These are phyloP conservation scores for Pythium brachiatum DNA, from an alignment of 352 stramenopile species.

Conservation along the genomic window DNA sequence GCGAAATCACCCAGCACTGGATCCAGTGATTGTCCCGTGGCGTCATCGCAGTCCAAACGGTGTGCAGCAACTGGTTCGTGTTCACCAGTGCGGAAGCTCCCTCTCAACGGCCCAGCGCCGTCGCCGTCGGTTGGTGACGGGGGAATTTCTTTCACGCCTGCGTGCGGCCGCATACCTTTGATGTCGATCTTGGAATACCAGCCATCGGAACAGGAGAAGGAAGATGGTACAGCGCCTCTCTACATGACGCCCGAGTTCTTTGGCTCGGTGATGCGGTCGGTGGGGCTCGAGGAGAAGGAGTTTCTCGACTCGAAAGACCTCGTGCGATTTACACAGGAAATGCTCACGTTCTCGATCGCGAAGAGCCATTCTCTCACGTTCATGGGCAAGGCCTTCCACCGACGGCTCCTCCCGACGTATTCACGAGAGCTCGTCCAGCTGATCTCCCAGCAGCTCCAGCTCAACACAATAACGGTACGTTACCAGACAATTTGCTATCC, in stretches of 20 bases:
- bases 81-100: background rate
- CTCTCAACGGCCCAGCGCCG: background rate
- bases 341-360: conserved; percentile 55
- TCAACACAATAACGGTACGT: conserved; percentile 36
- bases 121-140: conserved; percentile 16
- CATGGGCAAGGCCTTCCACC: conserved; percentile 62
- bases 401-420: conserved; percentile 48
- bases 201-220: background rate
- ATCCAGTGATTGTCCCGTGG: background rate
- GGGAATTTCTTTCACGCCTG: conserved; percentile 15
- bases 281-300: conserved; percentile 22
- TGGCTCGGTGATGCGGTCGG: conserved; percentile 14
- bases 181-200: conserved; percentile 19
- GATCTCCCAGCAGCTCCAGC: conserved; percentile 48
- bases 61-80: background rate
- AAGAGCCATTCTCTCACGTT: conserved; percentile 47
- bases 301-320: conserved; percentile 39
- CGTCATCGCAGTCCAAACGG: conserved; percentile 4
- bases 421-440: conserved; percentile 40
- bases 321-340: conserved; percentile 43
- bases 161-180: conserved; percentile 11
- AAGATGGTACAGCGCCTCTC: conserved; percentile 5
- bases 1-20: conserved; percentile 2
- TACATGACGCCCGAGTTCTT: conserved; percentile 49
- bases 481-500: background rate